phyloP scores from a whole-genome alignment of 2,329 filamentous ascomycete genomes.

The Trichoderma asperellum region DNA sequence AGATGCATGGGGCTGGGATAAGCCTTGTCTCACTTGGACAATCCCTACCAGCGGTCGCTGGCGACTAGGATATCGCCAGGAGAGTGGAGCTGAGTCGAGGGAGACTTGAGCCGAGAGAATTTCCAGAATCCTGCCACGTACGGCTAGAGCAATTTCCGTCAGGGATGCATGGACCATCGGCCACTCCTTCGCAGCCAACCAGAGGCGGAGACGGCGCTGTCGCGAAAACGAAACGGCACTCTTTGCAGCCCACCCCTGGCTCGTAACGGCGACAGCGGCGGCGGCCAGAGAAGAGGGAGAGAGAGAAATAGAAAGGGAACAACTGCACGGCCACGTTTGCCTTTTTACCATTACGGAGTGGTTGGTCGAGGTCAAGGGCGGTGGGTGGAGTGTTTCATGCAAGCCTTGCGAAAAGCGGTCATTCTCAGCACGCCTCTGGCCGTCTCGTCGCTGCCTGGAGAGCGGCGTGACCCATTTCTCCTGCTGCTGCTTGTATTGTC shows the following conservation, averaged over 20 bases:
- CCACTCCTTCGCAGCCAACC: slow-evolving; percentile 37
- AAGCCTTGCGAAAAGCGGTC: slow-evolving; percentile 20
- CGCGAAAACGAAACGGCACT: slow-evolving; percentile 15
- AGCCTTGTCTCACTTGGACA: slow-evolving; percentile 21
- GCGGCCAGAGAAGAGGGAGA: slow-evolving; percentile 1
- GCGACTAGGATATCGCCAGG: slow-evolving; percentile 23
- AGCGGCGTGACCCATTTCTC: slow-evolving; percentile 20
- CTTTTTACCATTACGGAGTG: slow-evolving; percentile 18
- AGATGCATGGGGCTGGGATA: slow-evolving; percentile 21
- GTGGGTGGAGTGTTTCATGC: slow-evolving; percentile 22
- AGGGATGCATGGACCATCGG: slow-evolving; percentile 36
- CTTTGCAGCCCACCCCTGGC: slow-evolving; percentile 17
- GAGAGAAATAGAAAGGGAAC: background rate
- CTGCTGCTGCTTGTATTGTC: slow-evolving; percentile 23
- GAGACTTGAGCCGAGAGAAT: slow-evolving; percentile 30
- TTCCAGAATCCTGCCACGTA: slow-evolving; percentile 45
- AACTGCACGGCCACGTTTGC: slow-evolving; percentile 22
- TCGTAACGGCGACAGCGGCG: slow-evolving; percentile 24
- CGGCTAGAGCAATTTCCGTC: slow-evolving; percentile 37
- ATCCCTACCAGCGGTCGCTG: background rate
- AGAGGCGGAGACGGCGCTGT: slow-evolving; percentile 25
- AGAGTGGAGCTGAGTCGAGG: slow-evolving; percentile 15
- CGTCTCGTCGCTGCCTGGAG: slow-evolving; percentile 24
- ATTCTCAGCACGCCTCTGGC: slow-evolving; percentile 5
- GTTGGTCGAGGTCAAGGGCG: slow-evolving; percentile 10